Percentiles rank a stretch among this genome's conserved stretches.
Evolutionary conservation across 495 filamentous ascomycete genomes (phyloP).

Genomic region (Chaetomium tenue): DNA sequence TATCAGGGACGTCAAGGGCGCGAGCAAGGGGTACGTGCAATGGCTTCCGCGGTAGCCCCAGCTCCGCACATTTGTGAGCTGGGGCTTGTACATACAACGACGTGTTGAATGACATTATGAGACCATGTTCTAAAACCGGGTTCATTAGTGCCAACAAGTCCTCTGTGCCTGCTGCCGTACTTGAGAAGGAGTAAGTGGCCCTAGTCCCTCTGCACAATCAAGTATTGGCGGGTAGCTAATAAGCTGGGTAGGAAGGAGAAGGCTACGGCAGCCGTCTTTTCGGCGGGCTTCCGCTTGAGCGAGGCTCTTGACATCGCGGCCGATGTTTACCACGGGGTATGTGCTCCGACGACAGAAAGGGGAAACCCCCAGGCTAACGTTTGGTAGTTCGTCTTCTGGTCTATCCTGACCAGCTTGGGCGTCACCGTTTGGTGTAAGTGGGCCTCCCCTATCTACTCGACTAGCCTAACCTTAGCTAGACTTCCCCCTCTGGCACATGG

Average conservation of each 20-base stretch:
- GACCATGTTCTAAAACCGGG: conserved; percentile 41
- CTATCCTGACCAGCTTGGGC: conserved; percentile 82
- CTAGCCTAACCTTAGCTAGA: conserved; percentile 48
- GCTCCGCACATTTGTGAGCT: conserved; percentile 23
- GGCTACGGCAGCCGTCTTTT: conserved; percentile 66
- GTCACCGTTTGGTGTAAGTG: conserved; percentile 89
- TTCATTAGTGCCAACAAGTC: conserved; percentile 53
- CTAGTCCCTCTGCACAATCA: not conserved
- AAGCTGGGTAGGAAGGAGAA: conserved; percentile 65
- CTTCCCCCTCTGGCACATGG: conserved; percentile 99
- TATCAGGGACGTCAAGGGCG: conserved; percentile 82
- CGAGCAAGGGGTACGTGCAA: conserved; percentile 98
- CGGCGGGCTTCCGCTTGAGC: conserved; percentile 67
- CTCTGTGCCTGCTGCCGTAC: conserved; percentile 65
- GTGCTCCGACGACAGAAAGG: conserved; percentile 27
- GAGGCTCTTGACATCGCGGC: conserved; percentile 78
- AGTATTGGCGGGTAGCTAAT: not conserved
- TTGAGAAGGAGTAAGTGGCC: conserved; percentile 78
- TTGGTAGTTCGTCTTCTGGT: conserved; percentile 89
- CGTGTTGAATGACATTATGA: conserved; percentile 40
- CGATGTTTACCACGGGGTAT: conserved; percentile 89
- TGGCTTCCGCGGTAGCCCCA: conserved; percentile 81
- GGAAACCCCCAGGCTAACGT: not conserved
- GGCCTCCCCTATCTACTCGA: not conserved
- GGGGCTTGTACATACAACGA: conserved; percentile 30